phyloP scores from a whole-genome alignment of 2,329 filamentous ascomycete species.

The Mariannaea sp. region DNA sequence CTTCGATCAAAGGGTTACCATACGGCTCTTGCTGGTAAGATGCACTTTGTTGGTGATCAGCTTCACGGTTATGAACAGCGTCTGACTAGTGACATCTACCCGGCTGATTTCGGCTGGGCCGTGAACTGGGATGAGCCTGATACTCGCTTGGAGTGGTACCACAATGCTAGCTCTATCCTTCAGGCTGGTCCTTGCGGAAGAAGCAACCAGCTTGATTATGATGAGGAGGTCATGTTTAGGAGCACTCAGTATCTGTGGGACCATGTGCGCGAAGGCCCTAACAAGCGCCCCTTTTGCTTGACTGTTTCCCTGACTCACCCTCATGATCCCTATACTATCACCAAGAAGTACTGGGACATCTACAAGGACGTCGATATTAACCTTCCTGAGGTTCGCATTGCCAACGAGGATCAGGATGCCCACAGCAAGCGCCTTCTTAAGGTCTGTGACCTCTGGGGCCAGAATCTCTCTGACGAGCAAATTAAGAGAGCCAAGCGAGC shows the following conservation, averaged over 20 bases:
- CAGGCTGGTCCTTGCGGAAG: conserved; percentile 87
- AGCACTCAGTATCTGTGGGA: conserved; percentile 90
- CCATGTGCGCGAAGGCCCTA: conserved; percentile 78
- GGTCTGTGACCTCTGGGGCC: conserved; percentile 84
- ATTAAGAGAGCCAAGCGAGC: conserved; percentile 84
- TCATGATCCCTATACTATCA: conserved; percentile 94
- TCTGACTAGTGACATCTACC: conserved; percentile 94
- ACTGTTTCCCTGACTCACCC: conserved; percentile 94
- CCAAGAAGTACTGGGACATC: conserved; percentile 89
- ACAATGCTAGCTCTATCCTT: conserved; percentile 91
- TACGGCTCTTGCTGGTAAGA: conserved; percentile 90
- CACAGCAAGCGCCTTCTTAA: conserved; percentile 87
- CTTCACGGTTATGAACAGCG: conserved; percentile 92
- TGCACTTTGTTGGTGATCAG: conserved; percentile 97
- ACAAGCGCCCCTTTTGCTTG: conserved; percentile 79
- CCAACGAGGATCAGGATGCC: conserved; percentile 80
- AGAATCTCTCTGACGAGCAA: conserved; percentile 82
- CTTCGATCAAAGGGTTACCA: conserved; percentile 84
- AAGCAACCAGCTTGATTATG: conserved; percentile 94
- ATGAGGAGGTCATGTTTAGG: conserved; percentile 94
- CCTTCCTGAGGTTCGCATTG: conserved; percentile 76
- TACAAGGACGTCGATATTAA: conserved; percentile 90
- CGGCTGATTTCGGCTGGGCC: conserved; percentile 90
- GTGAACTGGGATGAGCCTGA: conserved; percentile 95
- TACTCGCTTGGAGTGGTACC: conserved; percentile 88